phyloP scores from a whole-genome alignment of 2,329 filamentous ascomycete genomes.

The Aspergillus spinulosporus region DNA sequence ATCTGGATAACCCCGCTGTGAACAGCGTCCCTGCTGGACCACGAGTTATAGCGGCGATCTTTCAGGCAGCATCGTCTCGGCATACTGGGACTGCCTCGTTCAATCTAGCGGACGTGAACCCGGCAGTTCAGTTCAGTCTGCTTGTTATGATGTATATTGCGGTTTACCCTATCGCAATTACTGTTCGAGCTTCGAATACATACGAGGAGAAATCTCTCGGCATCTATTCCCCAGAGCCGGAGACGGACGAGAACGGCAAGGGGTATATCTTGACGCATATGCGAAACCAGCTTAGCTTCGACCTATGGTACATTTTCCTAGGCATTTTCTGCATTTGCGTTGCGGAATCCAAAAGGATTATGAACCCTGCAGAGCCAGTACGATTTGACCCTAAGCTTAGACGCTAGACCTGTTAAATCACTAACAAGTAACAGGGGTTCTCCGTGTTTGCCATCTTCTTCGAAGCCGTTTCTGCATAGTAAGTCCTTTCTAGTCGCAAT shows the following conservation, averaged over 20 bases:
- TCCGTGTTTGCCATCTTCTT: conserved; percentile 58
- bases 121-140: conserved; percentile 58
- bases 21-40: conserved; percentile 41
- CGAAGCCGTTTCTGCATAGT: conserved; percentile 45
- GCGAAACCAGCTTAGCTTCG: conserved; percentile 64
- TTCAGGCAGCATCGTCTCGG: conserved; percentile 55
- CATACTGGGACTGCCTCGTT: conserved; percentile 55
- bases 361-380: conserved; percentile 29
- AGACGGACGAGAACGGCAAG: conserved; percentile 30
- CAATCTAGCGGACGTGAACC: conserved; percentile 52
- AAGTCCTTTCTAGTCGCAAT: conserved; percentile 11
- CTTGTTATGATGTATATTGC: conserved; percentile 99
- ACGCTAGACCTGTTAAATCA: not conserved
- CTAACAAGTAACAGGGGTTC: conserved; percentile 34
- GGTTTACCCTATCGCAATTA: conserved; percentile 91
- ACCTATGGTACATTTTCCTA: conserved; percentile 65
- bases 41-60: conserved; percentile 58
- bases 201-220: conserved; percentile 68
- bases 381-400: conserved; percentile 2
- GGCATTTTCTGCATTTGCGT: conserved; percentile 60
- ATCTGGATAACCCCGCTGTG: conserved; percentile 56
- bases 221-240: conserved; percentile 39
- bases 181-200: conserved; percentile 70
- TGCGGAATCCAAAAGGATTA: conserved; percentile 50
- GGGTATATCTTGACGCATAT: conserved; percentile 57